Conservation (phyloP, 768 basidiomycete genomes). For the Podaxis rugospora region DNA sequence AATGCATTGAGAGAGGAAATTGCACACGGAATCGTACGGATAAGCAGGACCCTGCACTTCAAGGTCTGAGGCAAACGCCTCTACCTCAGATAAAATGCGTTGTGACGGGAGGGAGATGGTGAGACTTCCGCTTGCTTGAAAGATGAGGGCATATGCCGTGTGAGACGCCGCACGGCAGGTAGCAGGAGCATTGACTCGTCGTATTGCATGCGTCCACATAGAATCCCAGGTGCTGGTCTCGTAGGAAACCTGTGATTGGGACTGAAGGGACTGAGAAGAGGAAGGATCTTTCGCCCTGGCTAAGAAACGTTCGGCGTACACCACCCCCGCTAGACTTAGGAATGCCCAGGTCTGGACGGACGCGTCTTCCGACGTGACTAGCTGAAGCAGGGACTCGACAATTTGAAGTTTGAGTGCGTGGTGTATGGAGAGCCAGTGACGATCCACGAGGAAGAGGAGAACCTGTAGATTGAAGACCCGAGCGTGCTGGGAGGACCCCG, state of each 20-base stretch:
- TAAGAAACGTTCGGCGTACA: constrained; percentile 37
- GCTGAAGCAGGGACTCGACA: constrained; percentile 48
- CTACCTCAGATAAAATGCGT: constrained; percentile 67
- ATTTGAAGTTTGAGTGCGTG: constrained; percentile 52
- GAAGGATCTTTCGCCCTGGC: constrained; percentile 13
- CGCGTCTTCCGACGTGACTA: constrained; percentile 61
- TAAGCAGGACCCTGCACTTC: constrained; percentile 86
- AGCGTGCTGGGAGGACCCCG: constrained; percentile 23
- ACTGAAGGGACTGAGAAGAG: constrained; percentile 3
- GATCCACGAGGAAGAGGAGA: constrained; percentile 80
- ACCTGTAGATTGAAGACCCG: constrained; percentile 62
- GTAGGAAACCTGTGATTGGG: constrained; percentile 13
- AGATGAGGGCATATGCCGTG: constrained; percentile 47
- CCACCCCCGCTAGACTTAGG: constrained; percentile 72
- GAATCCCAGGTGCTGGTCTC: constrained; percentile 60
- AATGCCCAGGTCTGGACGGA: constrained; percentile 82
- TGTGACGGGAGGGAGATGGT: constrained; percentile 40
- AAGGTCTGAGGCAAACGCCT: constrained; percentile 74
- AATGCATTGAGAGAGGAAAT: constrained; percentile 68
- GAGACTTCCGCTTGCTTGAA: constrained; percentile 12
- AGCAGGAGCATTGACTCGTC: constrained; percentile 61
- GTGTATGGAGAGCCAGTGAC: constrained; percentile 69
- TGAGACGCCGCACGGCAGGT: constrained; percentile 83
- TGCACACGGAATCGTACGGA: constrained; percentile 88
- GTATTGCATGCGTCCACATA: constrained; percentile 80